Conservation (phyloP, 2,329 filamentous ascomycete genomes). For the Colletotrichum sp. region DNA sequence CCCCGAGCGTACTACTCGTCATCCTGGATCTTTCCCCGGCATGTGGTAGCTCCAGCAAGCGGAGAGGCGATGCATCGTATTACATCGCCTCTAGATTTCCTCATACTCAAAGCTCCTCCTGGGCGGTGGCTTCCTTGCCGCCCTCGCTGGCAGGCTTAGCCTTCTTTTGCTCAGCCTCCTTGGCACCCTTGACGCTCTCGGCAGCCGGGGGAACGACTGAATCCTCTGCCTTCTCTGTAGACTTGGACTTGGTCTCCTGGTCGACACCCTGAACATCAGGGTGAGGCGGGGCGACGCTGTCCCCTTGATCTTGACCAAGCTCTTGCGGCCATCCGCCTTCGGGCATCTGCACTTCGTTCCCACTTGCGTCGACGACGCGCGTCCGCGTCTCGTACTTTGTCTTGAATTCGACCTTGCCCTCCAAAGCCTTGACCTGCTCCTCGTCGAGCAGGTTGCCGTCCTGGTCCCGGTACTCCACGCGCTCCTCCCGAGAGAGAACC, state of each 20-base stretch:
- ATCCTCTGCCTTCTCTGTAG: conserved; percentile 41
- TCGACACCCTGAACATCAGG: conserved; percentile 67
- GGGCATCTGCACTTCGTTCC: conserved; percentile 71
- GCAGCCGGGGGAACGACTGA: conserved; percentile 42
- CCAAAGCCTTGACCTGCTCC: conserved; percentile 81
- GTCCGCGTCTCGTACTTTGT: conserved; percentile 96
- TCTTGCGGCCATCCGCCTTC: conserved; percentile 42
- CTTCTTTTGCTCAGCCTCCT: conserved; percentile 57
- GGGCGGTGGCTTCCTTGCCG: conserved; percentile 59
- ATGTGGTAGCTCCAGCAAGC: neutral
- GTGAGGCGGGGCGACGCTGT: conserved; percentile 60
- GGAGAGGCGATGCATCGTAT: neutral
- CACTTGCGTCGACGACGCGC: conserved; percentile 77
- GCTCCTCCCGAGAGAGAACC: conserved; percentile 71
- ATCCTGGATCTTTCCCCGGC: neutral
- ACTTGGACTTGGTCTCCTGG: conserved; percentile 60
- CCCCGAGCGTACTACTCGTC: neutral
- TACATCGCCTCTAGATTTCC: neutral
- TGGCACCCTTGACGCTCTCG: conserved; percentile 63
- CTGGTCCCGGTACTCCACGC: conserved; percentile 93
- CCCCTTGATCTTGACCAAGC: conserved; percentile 30
- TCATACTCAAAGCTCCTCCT: conserved; percentile 38
- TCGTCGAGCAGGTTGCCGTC: conserved; percentile 86
- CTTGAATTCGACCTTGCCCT: conserved; percentile 94
- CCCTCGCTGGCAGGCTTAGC: conserved; percentile 67